Evolutionary conservation across 2,329 filamentous ascomycete genomes (phyloP).

Genomic region (Cladophialophora bantiana): DNA sequence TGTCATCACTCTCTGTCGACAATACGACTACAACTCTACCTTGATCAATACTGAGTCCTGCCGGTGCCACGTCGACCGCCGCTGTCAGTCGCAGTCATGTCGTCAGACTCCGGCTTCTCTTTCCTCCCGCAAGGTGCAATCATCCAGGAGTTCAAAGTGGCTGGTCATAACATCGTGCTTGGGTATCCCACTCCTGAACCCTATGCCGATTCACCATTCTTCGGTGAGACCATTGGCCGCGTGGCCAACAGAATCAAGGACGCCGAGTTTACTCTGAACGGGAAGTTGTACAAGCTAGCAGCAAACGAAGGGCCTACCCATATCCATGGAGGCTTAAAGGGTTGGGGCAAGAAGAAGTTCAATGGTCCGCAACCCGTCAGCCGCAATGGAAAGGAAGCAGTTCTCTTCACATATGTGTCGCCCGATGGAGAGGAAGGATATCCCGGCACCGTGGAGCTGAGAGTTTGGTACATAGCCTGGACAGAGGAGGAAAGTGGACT

Average conservation of each 20-base stretch:
- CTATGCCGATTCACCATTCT: slow-evolving; percentile 81
- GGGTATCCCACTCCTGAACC: slow-evolving; percentile 77
- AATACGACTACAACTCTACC: not conserved
- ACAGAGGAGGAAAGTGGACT: slow-evolving; percentile 67
- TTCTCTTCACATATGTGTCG: slow-evolving; percentile 66
- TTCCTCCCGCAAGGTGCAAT: slow-evolving; percentile 56
- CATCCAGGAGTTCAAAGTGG: slow-evolving; percentile 75
- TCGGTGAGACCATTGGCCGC: slow-evolving; percentile 91
- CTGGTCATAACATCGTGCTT: slow-evolving; percentile 84
- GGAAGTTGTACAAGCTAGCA: slow-evolving; percentile 70
- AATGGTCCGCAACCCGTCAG: slow-evolving; percentile 70
- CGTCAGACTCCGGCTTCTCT: slow-evolving; percentile 50
- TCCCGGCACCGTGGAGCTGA: slow-evolving; percentile 81
- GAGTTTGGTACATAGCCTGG: slow-evolving; percentile 78
- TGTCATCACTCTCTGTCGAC: slow-evolving; percentile 3
- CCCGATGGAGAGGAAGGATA: slow-evolving; percentile 87
- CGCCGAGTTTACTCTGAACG: slow-evolving; percentile 77
- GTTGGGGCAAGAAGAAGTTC: slow-evolving; percentile 84
- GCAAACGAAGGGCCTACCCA: slow-evolving; percentile 82
- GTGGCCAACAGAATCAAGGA: slow-evolving; percentile 79
- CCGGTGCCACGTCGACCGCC: not conserved
- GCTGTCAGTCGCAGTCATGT: slow-evolving; percentile 33
- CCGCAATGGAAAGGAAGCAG: slow-evolving; percentile 67
- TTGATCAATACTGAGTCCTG: not conserved
- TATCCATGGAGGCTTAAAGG: slow-evolving; percentile 73